Base-by-base conservation (phyloP, 306 rosid species). In the Cucurbita ficifolia region DNA sequence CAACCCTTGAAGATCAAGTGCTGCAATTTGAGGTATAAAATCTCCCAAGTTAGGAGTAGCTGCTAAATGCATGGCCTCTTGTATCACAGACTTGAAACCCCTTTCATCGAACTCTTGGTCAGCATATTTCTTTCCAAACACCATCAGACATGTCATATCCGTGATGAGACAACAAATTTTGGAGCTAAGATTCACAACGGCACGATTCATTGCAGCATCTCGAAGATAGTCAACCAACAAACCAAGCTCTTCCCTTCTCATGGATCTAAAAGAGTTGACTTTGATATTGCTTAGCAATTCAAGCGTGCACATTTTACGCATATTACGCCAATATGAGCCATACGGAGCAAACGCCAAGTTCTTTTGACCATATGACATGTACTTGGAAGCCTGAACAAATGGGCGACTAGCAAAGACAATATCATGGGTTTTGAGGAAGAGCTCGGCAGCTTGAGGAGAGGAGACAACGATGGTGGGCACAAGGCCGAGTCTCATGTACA, bases 311-410 rank as follows among this genome's bases (percentile, higher is more conserved):
- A 89, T 83, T 75, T 88, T 88, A 0, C 96, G 85, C 54, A 83
- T 59, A 78, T 86, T 80, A 12, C 92, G 90, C 96, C 96, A 89
- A 51, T 89, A 89, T 8, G 90, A 24, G 19, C 96, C 92, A 9
- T 88, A 89, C 14, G 55, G 48, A 16, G 74, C 71, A 12, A 85
- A 86, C 46, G 21, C 45, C 19, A 92, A 4, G 79, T n/a, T 65
- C 54, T 75, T 81, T 13, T 88, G 95, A 4, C 48, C 90, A 48
- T 81, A 90, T 12, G 79, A 17, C 0, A 89, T 78, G 79, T 63
- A 1, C 70, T 83, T 84, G 18, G 82, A 22, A 13, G 86, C 83
- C 56, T 76, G 76, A 24, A 1, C n/a, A 5, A 80, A 82, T 38
- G 93, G 96, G 59, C 92, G 81, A 38, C 84, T 83, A 0, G 97